phyloP scores from a whole-genome alignment of 192 early-diverging fungal genomes.

The Funneliformis geosporum region DNA sequence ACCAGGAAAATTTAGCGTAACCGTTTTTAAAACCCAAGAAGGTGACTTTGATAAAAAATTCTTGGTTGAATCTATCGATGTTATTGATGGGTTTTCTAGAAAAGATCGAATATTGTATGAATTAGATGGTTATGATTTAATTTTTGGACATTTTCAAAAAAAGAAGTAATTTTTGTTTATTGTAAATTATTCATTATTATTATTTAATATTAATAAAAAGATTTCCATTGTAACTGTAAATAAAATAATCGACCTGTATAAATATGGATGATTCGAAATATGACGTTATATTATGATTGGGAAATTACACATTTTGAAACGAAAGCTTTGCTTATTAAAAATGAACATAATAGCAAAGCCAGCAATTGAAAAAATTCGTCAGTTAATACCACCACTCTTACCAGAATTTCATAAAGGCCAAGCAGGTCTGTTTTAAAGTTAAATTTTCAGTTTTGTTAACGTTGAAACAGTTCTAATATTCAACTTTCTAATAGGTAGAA shows the following conservation, averaged over 20 bases:
- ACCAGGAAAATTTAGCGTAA: slow-evolving; percentile 82
- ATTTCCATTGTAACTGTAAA: no score
- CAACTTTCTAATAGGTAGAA: slow-evolving; percentile 53
- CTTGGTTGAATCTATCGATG: slow-evolving; percentile 49
- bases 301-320: background rate
- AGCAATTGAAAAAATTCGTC: slow-evolving; percentile 2
- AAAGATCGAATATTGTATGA: slow-evolving; percentile 77
- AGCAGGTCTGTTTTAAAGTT: slow-evolving; percentile 48
- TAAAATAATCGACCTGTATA: no score
- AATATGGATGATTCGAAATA: no score
- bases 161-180: no score
- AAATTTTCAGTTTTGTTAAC: background rate
- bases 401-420: slow-evolving; percentile 75
- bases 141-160: slow-evolving; percentile 70
- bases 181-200: no score
- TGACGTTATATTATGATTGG: no score
- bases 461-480: background rate
- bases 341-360: background rate
- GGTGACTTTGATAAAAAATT: slow-evolving; percentile 40
- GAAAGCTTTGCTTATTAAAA: background rate
- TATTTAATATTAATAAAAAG: no score
- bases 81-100: slow-evolving; percentile 62
- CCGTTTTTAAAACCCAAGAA: slow-evolving; percentile 48
- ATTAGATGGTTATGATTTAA: slow-evolving; percentile 78
- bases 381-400: slow-evolving; percentile 57